Evolutionary conservation across 2,329 filamentous ascomycete species (phyloP), one percentile per base, ranked within the genome.

Genomic region (Diaporthe sp.): DNA sequence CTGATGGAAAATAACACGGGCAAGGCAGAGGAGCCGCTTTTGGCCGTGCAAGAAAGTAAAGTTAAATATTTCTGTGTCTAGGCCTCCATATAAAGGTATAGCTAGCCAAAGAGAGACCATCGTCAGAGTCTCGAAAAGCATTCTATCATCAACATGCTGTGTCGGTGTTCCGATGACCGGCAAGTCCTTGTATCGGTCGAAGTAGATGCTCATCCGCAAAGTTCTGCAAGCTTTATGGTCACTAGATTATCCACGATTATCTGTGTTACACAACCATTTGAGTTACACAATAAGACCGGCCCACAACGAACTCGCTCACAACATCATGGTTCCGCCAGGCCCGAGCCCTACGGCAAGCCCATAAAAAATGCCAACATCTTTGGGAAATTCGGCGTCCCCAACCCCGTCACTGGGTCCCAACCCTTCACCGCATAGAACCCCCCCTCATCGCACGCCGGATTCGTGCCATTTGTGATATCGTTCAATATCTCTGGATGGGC

Each of bases 401-500:
- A 75, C 1, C 79, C 79, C 3, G 78, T 80, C 19, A 79, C 75
- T 1, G 80, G 80, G 44, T 81, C 80, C 80, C 80, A 81, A 31
- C 80, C 80, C 70, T 79, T 65, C 19, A 77, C 77, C 1, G 81
- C 82, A 2, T 75, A 74, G 74, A 83, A 83, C 1, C 82, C 82
- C 12, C 75, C 46, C 13, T 78, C 81, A 37, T 78, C 77, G 53
- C 82, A 83, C 25, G 82, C 82, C 3, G 81, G 79, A 74, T 82
- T 83, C 34, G 71, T 77, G 10, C 81, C 81, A 1, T 70, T 77
- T 22, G 77, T 79, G 13, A 83, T 75, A 67, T 83, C 81, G 65
- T 81, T 80, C 57, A 83, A 81, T 25, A 82, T 78, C 59, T 82
- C 80, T 0, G 81, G 80, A 65, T 83, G 79, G 15, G 74, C 74